phyloP scores from a whole-genome alignment of 202 grass and related monocot genomes.

The Eragrostis tef region DNA sequence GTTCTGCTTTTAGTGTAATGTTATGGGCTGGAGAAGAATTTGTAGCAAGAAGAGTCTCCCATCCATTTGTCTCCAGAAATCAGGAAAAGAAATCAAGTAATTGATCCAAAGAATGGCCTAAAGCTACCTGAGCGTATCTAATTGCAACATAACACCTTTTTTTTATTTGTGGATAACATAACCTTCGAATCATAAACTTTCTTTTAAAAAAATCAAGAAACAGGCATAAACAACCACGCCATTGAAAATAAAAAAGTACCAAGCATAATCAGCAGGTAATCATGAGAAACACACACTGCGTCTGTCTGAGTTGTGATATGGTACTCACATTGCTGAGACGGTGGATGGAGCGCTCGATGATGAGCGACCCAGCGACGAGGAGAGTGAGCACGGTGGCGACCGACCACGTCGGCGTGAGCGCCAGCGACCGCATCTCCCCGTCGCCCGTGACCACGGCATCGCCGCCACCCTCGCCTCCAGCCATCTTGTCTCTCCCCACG shows the following conservation, averaged over 20 bases:
- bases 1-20: not conserved
- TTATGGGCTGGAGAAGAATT: not conserved
- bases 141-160: no score
- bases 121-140: not conserved
- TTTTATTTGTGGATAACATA: no score
- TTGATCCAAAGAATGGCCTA: not conserved
- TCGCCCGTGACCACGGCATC: constrained; percentile 46
- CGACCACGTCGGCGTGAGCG: constrained; percentile 94
- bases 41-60: not conserved
- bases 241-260: not conserved
- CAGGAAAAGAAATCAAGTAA: not conserved
- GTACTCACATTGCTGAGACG: constrained; percentile 75
- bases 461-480: constrained; percentile 44
- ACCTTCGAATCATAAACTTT: not conserved
- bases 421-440: constrained; percentile 74
- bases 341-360: constrained; percentile 96
- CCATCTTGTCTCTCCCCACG: constrained; percentile 28
- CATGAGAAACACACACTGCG: not conserved
- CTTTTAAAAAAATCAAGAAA: constrained; percentile 7
- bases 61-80: not conserved
- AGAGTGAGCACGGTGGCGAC: constrained; percentile 88
- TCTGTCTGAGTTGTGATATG: not conserved
- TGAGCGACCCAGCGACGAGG: constrained; percentile 80
- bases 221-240: not conserved
- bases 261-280: not conserved